Evolutionary conservation across 176 grass and related monocot genomes (phyloP).

Genomic region (Dactylis glomerata): DNA sequence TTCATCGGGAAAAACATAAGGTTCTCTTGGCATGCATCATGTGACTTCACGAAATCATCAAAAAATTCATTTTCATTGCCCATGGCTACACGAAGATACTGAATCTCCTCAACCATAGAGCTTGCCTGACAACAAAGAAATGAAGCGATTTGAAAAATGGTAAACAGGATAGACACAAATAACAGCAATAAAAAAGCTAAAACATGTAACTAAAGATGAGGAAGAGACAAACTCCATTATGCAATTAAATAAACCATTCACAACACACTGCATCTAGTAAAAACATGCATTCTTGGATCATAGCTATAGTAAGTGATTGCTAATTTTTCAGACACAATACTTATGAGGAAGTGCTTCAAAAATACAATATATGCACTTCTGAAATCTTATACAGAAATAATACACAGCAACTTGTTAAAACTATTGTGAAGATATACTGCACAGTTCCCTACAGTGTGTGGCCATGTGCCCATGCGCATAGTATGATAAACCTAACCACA

Average conservation of each 20-base stretch:
- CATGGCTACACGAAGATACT: constrained; percentile 69
- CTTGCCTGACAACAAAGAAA: constrained; percentile 49
- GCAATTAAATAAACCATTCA: background rate
- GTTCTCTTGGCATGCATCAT: constrained; percentile 86
- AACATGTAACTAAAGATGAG: background rate
- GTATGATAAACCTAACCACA: background rate
- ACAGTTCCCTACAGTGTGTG: background rate
- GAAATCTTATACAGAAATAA: constrained; percentile 2
- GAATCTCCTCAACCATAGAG: constrained; percentile 70
- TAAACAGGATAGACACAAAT: background rate
- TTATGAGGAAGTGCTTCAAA: background rate
- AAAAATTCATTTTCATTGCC: constrained; percentile 79
- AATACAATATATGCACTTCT: background rate
- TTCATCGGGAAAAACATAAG: constrained; percentile 83
- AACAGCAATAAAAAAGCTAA: background rate
- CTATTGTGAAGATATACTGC: background rate
- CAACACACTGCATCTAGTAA: background rate
- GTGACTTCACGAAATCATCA: constrained; percentile 85
- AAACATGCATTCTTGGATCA: background rate
- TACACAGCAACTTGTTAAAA: background rate
- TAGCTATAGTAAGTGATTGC: background rate
- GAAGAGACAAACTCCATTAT: background rate
- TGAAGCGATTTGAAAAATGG: background rate
- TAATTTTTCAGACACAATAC: background rate
- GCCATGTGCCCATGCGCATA: background rate